phyloP scores from a whole-genome alignment of 139 green algal genomes.

The Bryopsis sp. region DNA sequence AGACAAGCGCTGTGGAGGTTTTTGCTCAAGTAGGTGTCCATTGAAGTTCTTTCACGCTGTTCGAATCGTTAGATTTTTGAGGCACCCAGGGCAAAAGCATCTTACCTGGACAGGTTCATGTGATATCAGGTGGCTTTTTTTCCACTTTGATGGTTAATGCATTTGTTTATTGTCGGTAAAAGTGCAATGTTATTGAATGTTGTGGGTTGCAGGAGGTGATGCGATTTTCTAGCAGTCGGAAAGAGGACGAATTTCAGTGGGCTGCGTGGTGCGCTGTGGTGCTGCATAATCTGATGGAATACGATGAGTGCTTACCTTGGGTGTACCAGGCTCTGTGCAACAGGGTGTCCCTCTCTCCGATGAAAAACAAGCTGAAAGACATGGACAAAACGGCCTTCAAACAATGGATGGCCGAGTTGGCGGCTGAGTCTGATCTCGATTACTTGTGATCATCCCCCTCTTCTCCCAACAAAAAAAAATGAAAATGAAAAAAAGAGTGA shows the following conservation, averaged over 20 bases:
- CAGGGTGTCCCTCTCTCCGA: neutral
- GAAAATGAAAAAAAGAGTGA: too few species aligned
- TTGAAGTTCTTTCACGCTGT: too few species aligned
- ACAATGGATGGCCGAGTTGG: conserved; percentile 8
- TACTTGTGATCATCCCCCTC: too few species aligned
- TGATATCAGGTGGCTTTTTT: too few species aligned
- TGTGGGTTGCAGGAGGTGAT: conserved; percentile 6
- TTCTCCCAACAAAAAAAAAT: too few species aligned
- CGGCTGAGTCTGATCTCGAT: conserved; percentile 11
- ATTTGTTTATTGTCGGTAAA: too few species aligned
- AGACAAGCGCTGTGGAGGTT: conserved; percentile 1
- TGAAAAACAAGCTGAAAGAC: neutral
- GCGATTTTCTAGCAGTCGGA: neutral
- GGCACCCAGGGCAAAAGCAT: too few species aligned
- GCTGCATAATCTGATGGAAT: conserved; percentile 20
- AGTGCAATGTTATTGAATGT: neutral
- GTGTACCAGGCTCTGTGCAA: neutral
- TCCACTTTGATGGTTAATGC: too few species aligned
- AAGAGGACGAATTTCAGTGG: conserved; percentile 16
- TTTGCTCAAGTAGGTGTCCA: neutral
- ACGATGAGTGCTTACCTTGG: conserved; percentile 1
- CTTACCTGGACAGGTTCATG: too few species aligned
- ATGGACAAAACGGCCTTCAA: neutral
- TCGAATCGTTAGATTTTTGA: too few species aligned
- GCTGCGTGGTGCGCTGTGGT: conserved; percentile 19